A percentile compares a stretch with the other conserved stretches of the same genome.
Evolutionary conservation across 169 alveolate species (phyloP).

Genomic region (Plasmodium gallinaceum): DNA sequence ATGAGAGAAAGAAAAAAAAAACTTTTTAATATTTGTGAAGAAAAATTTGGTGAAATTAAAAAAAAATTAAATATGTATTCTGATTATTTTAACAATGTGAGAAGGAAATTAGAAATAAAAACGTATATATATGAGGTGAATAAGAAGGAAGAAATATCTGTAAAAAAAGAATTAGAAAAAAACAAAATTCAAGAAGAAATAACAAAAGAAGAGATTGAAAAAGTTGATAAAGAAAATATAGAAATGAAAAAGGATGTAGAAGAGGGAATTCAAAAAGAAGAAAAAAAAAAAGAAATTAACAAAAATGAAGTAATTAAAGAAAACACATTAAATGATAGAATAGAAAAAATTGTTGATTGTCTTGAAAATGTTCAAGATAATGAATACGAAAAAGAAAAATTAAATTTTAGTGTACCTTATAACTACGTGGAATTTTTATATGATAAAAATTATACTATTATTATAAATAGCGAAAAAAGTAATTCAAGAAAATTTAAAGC

Average conservation of each 20-base stretch:
- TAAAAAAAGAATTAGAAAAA: background rate
- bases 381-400: slow-evolving; percentile 22
- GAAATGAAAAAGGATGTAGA: background rate
- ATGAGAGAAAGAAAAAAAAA: background rate
- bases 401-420: slow-evolving; percentile 10
- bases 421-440: slow-evolving; percentile 28
- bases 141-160: background rate
- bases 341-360: background rate
- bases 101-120: background rate
- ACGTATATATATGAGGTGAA: background rate
- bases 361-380: background rate
- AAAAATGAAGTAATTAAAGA: background rate
- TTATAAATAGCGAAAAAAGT: slow-evolving; percentile 50
- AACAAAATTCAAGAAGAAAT: too few species aligned
- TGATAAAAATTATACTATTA: slow-evolving; percentile 30
- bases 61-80: slow-evolving; percentile 26
- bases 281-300: background rate
- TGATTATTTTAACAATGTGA: slow-evolving; percentile 35
- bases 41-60: slow-evolving; percentile 6
- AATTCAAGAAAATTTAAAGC: slow-evolving; percentile 68
- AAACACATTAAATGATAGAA: too few species aligned
- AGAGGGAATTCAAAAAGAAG: background rate
- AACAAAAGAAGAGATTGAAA: background rate
- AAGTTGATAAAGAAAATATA: background rate
- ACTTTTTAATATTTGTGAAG: slow-evolving; percentile 14